These are phyloP conservation scores for Eucalyptus regnans DNA, from an alignment of 345 rosid species.

Conservation along the genomic window DNA sequence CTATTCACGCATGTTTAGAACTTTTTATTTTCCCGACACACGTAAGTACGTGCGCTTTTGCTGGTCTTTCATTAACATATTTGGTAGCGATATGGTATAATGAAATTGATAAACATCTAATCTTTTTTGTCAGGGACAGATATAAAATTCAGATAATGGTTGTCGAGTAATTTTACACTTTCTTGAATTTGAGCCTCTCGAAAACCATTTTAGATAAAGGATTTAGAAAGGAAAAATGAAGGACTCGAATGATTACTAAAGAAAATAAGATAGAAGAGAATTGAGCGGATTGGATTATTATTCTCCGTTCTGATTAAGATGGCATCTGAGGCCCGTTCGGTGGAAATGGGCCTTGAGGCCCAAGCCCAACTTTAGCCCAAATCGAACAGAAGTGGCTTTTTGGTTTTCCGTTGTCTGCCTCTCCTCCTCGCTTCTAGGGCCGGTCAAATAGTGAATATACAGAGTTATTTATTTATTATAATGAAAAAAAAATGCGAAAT, in stretches of 20 bases:
- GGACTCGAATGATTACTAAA: neutral
- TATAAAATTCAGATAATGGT: neutral
- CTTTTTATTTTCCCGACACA: neutral
- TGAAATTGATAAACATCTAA: neutral
- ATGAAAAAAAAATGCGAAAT: neutral
- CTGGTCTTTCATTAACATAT: neutral
- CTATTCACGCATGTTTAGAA: neutral
- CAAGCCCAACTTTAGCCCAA: neutral
- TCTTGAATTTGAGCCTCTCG: neutral
- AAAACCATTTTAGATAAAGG: neutral
- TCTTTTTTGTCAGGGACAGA: neutral
- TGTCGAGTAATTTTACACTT: neutral
- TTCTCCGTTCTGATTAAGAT: neutral
- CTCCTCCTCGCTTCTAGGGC: neutral
- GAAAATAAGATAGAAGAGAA: neutral
- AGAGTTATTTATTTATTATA: neutral
- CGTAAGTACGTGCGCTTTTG: neutral
- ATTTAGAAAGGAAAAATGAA: neutral
- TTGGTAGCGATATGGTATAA: accelerated
- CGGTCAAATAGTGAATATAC: neutral
- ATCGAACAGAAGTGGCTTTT: neutral
- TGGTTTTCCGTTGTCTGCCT: neutral
- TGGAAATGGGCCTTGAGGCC: neutral
- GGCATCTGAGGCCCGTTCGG: neutral
- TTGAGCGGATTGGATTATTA: neutral